Conservation (phyloP, 2,329 filamentous ascomycete species). For the Tolypocladium inflatum region DNA sequence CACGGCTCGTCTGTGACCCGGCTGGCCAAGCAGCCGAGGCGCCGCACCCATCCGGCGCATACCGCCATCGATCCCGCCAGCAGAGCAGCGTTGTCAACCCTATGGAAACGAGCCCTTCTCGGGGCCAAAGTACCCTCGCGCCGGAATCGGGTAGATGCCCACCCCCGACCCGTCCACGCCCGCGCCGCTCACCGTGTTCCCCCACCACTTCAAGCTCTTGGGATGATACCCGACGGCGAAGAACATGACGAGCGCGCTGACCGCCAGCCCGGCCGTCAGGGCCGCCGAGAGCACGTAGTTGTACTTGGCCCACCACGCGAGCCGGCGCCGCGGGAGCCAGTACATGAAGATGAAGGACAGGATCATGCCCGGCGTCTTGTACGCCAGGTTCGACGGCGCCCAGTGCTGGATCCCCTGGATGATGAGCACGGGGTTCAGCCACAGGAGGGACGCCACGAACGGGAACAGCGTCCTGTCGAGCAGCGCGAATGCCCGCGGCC, state of each 20-base stretch:
- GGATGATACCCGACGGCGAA: conserved; percentile 25
- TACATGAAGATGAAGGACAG: conserved; percentile 30
- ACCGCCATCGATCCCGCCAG: not conserved
- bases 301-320: conserved; percentile 37
- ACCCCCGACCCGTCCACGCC: conserved; percentile 12
- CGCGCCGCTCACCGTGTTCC: conserved; percentile 20
- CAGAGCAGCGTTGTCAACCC: not conserved
- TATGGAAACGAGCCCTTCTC: conserved; percentile 9
- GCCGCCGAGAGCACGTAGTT: conserved; percentile 35
- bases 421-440: conserved; percentile 30
- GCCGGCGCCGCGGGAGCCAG: conserved; percentile 22
- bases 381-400: conserved; percentile 31
- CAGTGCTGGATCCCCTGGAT: conserved; percentile 33
- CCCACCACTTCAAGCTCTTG: conserved; percentile 31
- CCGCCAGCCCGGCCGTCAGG: conserved; percentile 30
- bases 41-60: not conserved
- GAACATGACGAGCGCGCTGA: conserved; percentile 32
- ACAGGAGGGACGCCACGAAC: conserved; percentile 26
- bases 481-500: conserved; percentile 18
- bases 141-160: conserved; percentile 10
- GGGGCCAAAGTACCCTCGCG: conserved; percentile 16
- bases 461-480: conserved; percentile 28
- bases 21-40: not conserved
- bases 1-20: not conserved
- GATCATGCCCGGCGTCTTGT: conserved; percentile 32